phyloP scores from a whole-genome alignment of 345 rosid species.

The Sonneratia alba region DNA sequence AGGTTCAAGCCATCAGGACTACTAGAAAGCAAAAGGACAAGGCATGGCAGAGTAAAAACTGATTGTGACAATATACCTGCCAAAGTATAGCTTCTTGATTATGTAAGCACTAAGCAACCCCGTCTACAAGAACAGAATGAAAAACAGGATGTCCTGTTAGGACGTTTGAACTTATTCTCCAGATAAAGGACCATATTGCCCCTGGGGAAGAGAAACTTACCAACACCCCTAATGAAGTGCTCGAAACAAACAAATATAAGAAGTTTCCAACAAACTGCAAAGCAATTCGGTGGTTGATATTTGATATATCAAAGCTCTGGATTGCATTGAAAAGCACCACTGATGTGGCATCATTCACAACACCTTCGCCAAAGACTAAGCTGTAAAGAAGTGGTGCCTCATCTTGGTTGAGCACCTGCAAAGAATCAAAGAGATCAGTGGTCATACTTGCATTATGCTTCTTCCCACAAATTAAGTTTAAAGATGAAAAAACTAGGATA shows the following conservation, averaged over 20 bases:
- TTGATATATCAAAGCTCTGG: constrained; percentile 78
- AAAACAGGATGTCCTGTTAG: background rate
- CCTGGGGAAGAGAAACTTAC: constrained; percentile 32
- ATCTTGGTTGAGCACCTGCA: constrained; percentile 91
- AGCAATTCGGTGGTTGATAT: constrained; percentile 45
- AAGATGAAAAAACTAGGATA: background rate
- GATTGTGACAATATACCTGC: constrained; percentile 46
- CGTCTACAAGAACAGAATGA: constrained; percentile 43
- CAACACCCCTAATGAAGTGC: constrained; percentile 77
- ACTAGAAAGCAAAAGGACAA: background rate
- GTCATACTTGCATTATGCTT: background rate
- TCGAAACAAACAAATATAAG: constrained; percentile 64
- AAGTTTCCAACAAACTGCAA: constrained; percentile 67
- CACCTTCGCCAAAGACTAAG: constrained; percentile 97
- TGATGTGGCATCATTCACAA: constrained; percentile 97
- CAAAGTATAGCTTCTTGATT: constrained; percentile 83
- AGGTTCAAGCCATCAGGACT: background rate
- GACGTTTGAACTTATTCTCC: background rate
- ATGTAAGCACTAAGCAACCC: constrained; percentile 88
- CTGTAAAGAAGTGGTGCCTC: constrained; percentile 97
- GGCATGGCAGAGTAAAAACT: background rate
- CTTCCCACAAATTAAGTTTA: background rate
- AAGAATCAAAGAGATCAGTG: constrained; percentile 5
- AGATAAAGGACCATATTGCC: background rate
- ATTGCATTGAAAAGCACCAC: constrained; percentile 97